phyloP scores from a whole-genome alignment of 192 early-diverging fungal species.

The Tieghemiomyces parasiticus region DNA sequence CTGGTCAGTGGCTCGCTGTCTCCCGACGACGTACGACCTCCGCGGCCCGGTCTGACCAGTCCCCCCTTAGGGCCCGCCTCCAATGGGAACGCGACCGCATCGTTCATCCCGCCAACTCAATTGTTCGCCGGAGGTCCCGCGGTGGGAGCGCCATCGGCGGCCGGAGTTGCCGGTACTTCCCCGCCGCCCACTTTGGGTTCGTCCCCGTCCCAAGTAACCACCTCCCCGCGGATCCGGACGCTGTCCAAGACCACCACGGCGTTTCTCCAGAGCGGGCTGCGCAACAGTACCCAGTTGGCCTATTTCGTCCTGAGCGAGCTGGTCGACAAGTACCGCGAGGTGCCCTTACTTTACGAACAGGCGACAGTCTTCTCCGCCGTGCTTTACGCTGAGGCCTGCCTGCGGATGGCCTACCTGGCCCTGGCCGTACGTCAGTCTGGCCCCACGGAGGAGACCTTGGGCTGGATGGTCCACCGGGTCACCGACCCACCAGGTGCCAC shows the following conservation, averaged over 20 bases:
- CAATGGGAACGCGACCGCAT: conserved; percentile 3
- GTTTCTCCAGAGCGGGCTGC: not conserved
- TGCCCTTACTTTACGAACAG: conserved; percentile 23
- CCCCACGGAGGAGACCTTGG: not conserved
- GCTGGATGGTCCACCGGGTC: not conserved
- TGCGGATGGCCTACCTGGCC: conserved; percentile 12
- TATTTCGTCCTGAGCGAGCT: conserved; percentile 11
- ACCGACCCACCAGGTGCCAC: not conserved
- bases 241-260: not conserved
- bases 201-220: not conserved
- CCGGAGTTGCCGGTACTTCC: conserved; percentile 8
- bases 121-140: too few relatives aligned
- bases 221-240: not conserved
- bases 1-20: not conserved
- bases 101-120: too few relatives aligned
- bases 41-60: not conserved
- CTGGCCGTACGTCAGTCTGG: not conserved
- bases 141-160: too few relatives aligned
- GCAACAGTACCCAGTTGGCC: conserved; percentile 7
- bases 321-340: conserved; percentile 16
- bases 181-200: not conserved
- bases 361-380: conserved; percentile 24
- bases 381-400: conserved; percentile 25
- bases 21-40: not conserved
- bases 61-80: not conserved